Percentiles rank a stretch among this genome's conserved stretches.
Conservation (phyloP, 495 filamentous ascomycete genomes). For the Polyplosphaeria fusca region DNA sequence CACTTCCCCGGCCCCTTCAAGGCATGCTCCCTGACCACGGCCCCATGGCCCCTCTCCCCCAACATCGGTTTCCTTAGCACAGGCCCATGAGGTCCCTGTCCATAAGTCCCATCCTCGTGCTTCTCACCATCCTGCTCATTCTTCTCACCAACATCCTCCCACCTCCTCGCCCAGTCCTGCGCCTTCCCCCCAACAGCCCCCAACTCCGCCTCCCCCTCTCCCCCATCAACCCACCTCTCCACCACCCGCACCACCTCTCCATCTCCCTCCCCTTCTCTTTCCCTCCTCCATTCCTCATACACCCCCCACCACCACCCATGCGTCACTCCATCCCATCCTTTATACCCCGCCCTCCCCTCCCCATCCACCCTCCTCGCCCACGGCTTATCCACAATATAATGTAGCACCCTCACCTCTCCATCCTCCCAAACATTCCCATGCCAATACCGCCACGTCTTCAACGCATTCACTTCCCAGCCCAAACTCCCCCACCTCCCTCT, state of each 20-base stretch:
- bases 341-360: conserved; percentile 44
- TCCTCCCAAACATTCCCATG: conserved; percentile 55
- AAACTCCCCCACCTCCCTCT: conserved; percentile 44
- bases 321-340: conserved; percentile 46
- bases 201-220: conserved; percentile 2
- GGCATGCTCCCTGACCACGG: conserved; percentile 10
- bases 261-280: background rate
- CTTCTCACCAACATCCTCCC: background rate
- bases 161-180: conserved; percentile 16
- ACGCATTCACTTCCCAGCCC: conserved; percentile 53
- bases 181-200: background rate
- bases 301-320: conserved; percentile 51
- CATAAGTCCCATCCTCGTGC: background rate
- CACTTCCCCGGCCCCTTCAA: too few species aligned
- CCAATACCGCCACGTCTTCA: conserved; percentile 54
- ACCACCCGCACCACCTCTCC: background rate
- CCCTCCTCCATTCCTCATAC: conserved; percentile 36
- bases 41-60: conserved; percentile 16
- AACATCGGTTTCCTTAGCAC: conserved; percentile 12
- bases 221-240: background rate
- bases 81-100: background rate
- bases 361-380: conserved; percentile 46
- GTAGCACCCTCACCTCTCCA: conserved; percentile 48
- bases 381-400: conserved; percentile 60
- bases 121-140: background rate